Conservation (phyloP, 2,329 filamentous ascomycete genomes). For the Spiromastix sp. region DNA sequence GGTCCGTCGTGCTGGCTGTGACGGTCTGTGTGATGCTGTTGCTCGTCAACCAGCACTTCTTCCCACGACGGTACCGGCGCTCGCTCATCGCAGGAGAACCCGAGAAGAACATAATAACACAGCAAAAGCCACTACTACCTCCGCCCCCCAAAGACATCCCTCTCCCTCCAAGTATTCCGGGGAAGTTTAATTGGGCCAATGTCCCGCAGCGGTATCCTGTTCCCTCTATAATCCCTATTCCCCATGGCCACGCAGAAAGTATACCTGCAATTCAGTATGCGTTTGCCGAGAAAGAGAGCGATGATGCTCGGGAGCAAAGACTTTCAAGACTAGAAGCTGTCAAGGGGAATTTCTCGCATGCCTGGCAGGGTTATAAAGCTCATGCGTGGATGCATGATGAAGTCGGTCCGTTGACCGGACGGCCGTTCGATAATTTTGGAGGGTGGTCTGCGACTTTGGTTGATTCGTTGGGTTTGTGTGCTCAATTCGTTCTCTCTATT, state of each 20-base stretch:
- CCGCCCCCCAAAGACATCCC: no score
- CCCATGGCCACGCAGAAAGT: constrained; percentile 10
- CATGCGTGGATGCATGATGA: constrained; percentile 56
- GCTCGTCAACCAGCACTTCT: no score
- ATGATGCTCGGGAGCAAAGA: constrained; percentile 23
- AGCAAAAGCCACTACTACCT: no score
- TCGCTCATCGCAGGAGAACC: no score
- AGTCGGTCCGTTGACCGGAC: constrained; percentile 45
- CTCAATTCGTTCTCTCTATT: no score
- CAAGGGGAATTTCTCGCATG: constrained; percentile 42
- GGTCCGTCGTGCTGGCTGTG: no score
- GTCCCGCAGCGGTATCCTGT: constrained; percentile 11
- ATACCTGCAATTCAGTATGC: constrained; percentile 16
- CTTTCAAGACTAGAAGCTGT: constrained; percentile 35
- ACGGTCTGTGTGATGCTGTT: no score
- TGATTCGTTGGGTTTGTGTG: constrained; percentile 25
- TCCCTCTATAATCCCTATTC: constrained; percentile 10
- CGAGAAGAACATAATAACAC: no score
- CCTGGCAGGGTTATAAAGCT: constrained; percentile 51
- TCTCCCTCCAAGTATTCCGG: background rate
- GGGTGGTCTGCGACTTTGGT: constrained; percentile 52
- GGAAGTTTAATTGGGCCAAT: constrained; percentile 1
- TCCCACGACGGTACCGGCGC: no score
- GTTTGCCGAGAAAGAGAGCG: constrained; percentile 13
- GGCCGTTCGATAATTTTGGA: constrained; percentile 47